Evolutionary conservation across 306 rosid species (phyloP).

Genomic region (Vigna angularis): DNA sequence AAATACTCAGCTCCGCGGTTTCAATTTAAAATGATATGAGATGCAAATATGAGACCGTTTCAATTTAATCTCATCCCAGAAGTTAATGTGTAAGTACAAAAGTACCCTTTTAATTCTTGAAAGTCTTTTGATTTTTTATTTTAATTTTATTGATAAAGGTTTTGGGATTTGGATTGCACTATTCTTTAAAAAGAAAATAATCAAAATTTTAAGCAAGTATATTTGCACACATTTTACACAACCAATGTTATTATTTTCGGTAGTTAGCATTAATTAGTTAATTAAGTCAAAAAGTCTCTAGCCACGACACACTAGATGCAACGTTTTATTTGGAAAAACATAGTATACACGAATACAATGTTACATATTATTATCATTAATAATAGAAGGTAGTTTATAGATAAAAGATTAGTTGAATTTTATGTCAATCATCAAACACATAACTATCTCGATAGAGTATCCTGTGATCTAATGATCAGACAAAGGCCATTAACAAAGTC

Average conservation of each 20-base stretch:
- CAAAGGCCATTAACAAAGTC: too few species aligned
- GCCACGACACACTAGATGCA: too few species aligned
- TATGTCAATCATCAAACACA: too few species aligned
- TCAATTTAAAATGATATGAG: slow-evolving; percentile 14
- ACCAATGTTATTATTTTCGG: too few species aligned
- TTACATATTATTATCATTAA: too few species aligned
- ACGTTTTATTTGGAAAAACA: too few species aligned
- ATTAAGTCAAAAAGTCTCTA: too few species aligned
- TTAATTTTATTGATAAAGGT: neutral
- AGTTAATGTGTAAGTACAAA: slow-evolving; percentile 9
- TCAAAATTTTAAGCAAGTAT: neutral
- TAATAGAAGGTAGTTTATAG: too few species aligned
- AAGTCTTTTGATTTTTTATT: neutral
- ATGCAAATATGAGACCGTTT: slow-evolving; percentile 11
- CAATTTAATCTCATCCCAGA: slow-evolving; percentile 2
- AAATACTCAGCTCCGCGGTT: slow-evolving; percentile 2
- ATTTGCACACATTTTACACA: neutral
- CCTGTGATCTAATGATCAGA: accelerated
- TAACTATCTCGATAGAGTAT: too few species aligned
- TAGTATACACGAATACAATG: too few species aligned
- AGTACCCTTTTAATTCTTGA: neutral
- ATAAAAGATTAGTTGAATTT: too few species aligned
- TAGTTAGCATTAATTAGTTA: too few species aligned
- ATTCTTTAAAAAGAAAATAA: neutral
- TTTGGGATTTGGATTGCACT: neutral